Conservation (phyloP, 1,139 yeast species). For the Hanseniaspora sp. region DNA sequence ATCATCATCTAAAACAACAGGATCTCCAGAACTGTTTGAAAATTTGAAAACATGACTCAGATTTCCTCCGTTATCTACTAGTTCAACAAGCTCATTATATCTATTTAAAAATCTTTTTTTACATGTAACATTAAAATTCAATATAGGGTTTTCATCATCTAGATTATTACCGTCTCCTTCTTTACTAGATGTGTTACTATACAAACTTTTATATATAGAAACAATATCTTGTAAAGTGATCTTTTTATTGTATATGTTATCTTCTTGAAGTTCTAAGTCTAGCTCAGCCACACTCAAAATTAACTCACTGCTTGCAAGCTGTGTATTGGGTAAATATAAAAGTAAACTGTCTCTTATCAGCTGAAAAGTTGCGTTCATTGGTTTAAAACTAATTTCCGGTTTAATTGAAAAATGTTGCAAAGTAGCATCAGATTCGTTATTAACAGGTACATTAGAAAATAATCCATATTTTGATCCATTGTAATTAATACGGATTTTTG, state of each 20-base stretch:
- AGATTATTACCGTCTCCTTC: conserved; percentile 16
- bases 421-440: neutral
- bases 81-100: conserved; percentile 28
- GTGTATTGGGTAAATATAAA: conserved; percentile 21
- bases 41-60: conserved; percentile 26
- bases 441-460: conserved; percentile 12
- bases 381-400: conserved; percentile 19
- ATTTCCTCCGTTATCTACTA: conserved; percentile 28
- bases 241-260: conserved; percentile 27
- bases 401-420: conserved; percentile 23
- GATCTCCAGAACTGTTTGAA: conserved; percentile 27
- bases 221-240: conserved; percentile 27
- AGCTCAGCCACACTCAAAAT: conserved; percentile 23
- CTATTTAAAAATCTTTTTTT: conserved; percentile 28
- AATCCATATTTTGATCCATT: conserved; percentile 5
- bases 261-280: conserved; percentile 27
- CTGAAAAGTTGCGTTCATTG: conserved; percentile 24
- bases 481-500: conserved; percentile 1
- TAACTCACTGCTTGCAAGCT: conserved; percentile 26
- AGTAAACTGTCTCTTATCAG: conserved; percentile 24
- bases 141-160: conserved; percentile 20
- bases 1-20: conserved; percentile 27
- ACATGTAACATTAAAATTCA: conserved; percentile 21
- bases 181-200: conserved; percentile 23
- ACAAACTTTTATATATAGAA: conserved; percentile 26